A percentile compares a stretch with the other conserved stretches of the same genome.
Conservation (phyloP, 2,329 filamentous ascomycete genomes). For the Cladosporium phlei region DNA sequence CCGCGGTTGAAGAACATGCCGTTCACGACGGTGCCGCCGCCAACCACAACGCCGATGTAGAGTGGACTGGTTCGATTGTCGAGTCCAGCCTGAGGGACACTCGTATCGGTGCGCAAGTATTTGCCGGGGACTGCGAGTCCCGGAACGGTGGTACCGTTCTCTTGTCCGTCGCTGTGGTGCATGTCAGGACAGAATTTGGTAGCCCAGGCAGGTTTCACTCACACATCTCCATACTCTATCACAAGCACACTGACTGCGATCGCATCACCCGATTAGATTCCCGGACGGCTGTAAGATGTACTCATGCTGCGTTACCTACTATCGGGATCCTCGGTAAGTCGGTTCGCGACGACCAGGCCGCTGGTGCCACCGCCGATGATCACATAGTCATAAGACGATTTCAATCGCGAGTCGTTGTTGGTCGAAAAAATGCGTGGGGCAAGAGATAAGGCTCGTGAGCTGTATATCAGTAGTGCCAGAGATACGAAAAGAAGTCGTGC, state of each 20-base stretch:
- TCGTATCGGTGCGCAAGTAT: slow-evolving; percentile 38
- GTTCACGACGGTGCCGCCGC: slow-evolving; percentile 46
- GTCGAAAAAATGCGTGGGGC: too few species aligned
- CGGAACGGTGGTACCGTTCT: slow-evolving; percentile 7
- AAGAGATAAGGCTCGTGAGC: too few species aligned
- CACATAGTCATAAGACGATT: slow-evolving; percentile 24
- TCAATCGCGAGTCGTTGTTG: too few species aligned
- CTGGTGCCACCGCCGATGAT: slow-evolving; percentile 28
- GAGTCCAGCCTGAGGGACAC: slow-evolving; percentile 36
- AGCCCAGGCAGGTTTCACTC: not conserved
- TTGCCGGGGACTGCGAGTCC: slow-evolving; percentile 11
- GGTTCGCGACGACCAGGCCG: slow-evolving; percentile 28
- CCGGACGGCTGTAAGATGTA: not conserved
- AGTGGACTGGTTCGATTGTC: slow-evolving; percentile 39
- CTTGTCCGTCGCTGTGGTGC: slow-evolving; percentile 6
- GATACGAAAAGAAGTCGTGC: too few species aligned
- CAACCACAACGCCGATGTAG: slow-evolving; percentile 46
- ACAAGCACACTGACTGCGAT: slow-evolving; percentile 9
- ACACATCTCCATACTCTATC: slow-evolving; percentile 12
- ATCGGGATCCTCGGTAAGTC: slow-evolving; percentile 27
- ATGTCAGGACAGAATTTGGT: slow-evolving; percentile 4
- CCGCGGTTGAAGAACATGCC: slow-evolving; percentile 33
- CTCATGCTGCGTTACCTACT: not conserved
- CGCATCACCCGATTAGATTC: not conserved
- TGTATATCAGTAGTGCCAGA: too few species aligned